Evolutionary conservation across 2,329 filamentous ascomycete species (phyloP).

Genomic region (Stenocarpella maydis): DNA sequence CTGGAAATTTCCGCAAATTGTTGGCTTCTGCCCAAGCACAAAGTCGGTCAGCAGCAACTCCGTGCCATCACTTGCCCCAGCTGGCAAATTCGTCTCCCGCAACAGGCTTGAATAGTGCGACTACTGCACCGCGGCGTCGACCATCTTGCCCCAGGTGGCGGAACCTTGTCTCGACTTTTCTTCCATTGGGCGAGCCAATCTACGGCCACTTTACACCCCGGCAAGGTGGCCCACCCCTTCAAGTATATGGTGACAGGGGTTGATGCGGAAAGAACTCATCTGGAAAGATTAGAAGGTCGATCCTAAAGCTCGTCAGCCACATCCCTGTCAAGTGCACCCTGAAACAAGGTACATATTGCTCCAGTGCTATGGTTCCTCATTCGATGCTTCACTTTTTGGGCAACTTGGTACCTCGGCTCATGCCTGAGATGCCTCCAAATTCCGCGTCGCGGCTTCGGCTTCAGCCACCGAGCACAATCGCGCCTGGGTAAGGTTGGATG

Average conservation of each 20-base stretch:
- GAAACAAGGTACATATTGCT: slow-evolving; percentile 34
- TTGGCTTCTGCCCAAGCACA: slow-evolving; percentile 14
- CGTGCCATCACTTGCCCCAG: slow-evolving; percentile 11
- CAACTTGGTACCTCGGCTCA: slow-evolving; percentile 16
- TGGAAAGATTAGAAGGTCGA: slow-evolving; percentile 35
- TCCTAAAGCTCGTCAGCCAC: slow-evolving; percentile 27
- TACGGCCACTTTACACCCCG: slow-evolving; percentile 3
- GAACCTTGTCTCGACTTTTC: slow-evolving; percentile 1
- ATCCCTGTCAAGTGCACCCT: slow-evolving; percentile 33
- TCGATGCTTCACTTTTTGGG: slow-evolving; percentile 26
- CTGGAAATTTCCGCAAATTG: slow-evolving; percentile 6
- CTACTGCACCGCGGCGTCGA: neutral
- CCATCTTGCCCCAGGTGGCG: slow-evolving; percentile 11
- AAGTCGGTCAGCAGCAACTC: slow-evolving; percentile 6
- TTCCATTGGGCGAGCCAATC: slow-evolving; percentile 23
- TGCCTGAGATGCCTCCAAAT: neutral
- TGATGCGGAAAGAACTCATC: slow-evolving; percentile 31
- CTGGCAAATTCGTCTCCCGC: neutral
- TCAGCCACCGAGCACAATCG: neutral
- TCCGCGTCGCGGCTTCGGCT: slow-evolving; percentile 11
- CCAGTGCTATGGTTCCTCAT: slow-evolving; percentile 33
- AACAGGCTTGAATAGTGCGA: neutral
- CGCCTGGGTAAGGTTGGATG: neutral
- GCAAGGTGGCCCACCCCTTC: slow-evolving; percentile 6
- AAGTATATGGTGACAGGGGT: slow-evolving; percentile 27